Evolutionary conservation across 1,284 basidiomycete genomes (phyloP).

Genomic region (Tilletia walkeri): DNA sequence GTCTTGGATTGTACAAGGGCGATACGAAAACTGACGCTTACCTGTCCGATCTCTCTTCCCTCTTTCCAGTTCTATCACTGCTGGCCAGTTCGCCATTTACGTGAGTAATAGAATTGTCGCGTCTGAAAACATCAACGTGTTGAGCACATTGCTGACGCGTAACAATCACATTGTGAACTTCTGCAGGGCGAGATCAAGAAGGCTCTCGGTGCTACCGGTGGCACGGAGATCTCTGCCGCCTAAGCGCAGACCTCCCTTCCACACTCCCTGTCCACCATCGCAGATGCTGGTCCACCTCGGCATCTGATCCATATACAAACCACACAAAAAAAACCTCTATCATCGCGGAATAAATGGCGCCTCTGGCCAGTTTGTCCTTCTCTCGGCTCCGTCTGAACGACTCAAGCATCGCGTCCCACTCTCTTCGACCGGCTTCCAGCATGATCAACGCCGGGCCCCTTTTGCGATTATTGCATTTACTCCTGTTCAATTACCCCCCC

Average conservation of each 20-base stretch:
- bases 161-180: slow-evolving; percentile 57
- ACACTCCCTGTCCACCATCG: no score
- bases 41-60: neutral
- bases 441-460: no score
- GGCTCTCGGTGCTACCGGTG: slow-evolving; percentile 60
- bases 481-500: no score
- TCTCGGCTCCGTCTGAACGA: no score
- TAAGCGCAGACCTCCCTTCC: slow-evolving; percentile 2
- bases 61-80: slow-evolving; percentile 60
- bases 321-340: no score
- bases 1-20: neutral
- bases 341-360: no score
- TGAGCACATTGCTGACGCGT: slow-evolving; percentile 48
- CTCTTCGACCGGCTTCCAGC: no score
- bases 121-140: neutral
- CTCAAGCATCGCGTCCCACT: no score
- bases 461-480: no score
- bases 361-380: no score
- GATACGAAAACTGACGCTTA: slow-evolving; percentile 5
- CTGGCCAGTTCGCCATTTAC: slow-evolving; percentile 60
- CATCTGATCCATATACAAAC: no score
- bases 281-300: no score
- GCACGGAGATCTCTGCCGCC: slow-evolving; percentile 45
- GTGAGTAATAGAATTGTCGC: slow-evolving; percentile 20
- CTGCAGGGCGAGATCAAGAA: slow-evolving; percentile 60